Evolutionary conservation across 306 rosid species (phyloP), one percentile per base, ranked within the genome.

Genomic region (Vigna hirtella): DNA sequence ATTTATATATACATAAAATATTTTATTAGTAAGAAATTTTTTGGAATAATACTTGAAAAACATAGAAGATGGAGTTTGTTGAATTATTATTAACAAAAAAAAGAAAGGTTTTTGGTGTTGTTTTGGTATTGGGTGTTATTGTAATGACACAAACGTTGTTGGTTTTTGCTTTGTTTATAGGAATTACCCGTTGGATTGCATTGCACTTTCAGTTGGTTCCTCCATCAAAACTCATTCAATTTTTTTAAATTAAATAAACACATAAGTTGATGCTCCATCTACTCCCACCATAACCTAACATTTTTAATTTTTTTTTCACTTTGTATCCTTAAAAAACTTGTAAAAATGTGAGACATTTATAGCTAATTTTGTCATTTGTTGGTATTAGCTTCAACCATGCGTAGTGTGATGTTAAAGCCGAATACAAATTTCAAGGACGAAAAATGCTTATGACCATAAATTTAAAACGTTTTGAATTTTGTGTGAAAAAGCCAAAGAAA

Each of bases 121-220:
- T 9, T 57, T 4, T 18, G 20, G 5, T 24, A 58, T 24, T 58
- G 70, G 71, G 38, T 17, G 62, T 61, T 61, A 47, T 32, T 45
- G 59, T 75, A 14, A 62, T 74, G 34, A 10, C 18, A 47, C 13
- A 47, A 47, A 28, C 47, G 34, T 61, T 47, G 16, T 59, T 74
- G 45, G 45, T 6, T 47, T 61, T 74, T 45, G 3, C 61, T 61
- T 57, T 42, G 45, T 73, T 73, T 34, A 43, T 40, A 42, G 66
- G 55, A 74, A 61, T 61, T 61, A 75, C 40, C 48, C 15, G 28
- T 65, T 20, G 53, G 72, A 76, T 65, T 49, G 55, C 55, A 56
- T 40, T 71, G 61, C 71, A 43, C 78, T 74, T 62, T 62, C 48
- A 63, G 38, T 75, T 75, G 71, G 71, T 75, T 62, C 71, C 72